Evolutionary conservation across 768 basidiomycete genomes (phyloP).

Genomic region (Serendipita vermifera): DNA sequence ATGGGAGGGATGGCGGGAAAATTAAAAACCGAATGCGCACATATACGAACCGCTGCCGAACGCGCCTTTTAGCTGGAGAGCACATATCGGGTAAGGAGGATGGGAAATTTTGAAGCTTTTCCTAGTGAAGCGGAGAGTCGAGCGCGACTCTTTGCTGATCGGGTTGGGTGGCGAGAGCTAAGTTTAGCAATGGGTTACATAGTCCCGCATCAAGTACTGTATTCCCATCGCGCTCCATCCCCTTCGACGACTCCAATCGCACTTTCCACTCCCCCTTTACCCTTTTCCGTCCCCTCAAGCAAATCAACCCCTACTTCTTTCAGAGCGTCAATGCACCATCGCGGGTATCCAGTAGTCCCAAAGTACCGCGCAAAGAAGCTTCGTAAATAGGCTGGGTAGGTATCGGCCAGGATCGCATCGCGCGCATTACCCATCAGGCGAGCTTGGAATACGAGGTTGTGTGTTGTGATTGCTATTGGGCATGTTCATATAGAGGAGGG

Average conservation of each 20-base stretch:
- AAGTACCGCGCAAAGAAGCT: conserved; percentile 71
- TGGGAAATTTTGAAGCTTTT: no score
- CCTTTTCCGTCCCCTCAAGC: conserved; percentile 47
- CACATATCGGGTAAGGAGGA: no score
- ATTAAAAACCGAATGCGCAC: no score
- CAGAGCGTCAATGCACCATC: conserved; percentile 81
- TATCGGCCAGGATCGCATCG: conserved; percentile 63
- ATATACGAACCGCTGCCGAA: no score
- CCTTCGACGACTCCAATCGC: conserved; percentile 22
- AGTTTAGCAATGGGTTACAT: conserved; percentile 4
- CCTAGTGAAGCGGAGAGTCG: no score
- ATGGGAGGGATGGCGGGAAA: no score
- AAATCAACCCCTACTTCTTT: conserved; percentile 74
- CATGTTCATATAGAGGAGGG: not conserved
- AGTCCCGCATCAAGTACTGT: conserved; percentile 14
- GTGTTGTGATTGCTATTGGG: conserved; percentile 56
- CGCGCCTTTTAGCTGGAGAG: no score
- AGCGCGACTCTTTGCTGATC: no score
- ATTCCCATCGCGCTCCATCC: conserved; percentile 51
- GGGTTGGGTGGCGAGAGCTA: no score
- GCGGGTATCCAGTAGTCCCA: conserved; percentile 61
- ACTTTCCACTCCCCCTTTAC: conserved; percentile 34
- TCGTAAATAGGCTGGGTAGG: conserved; percentile 64
- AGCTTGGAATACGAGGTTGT: conserved; percentile 79
- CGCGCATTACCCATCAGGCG: conserved; percentile 76